Percentiles rank a stretch among this genome's conserved stretches.
Conservation (phyloP, 1,284 basidiomycete species). For the Melampsora larici-populina region DNA sequence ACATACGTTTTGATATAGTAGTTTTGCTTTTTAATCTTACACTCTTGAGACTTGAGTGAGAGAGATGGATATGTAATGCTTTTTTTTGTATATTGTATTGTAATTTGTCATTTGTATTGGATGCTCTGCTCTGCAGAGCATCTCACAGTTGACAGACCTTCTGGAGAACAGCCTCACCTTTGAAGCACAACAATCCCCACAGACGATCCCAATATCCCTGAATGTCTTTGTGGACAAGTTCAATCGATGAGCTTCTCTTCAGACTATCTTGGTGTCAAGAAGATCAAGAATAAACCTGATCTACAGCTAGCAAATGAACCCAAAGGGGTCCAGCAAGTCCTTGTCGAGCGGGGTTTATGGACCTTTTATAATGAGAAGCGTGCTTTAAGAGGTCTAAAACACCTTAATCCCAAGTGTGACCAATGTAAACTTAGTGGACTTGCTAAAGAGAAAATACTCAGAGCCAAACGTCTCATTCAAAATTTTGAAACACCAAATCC, state of each 20-base stretch:
- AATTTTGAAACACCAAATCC: not conserved
- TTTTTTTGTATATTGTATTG: not conserved
- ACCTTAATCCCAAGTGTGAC: not conserved
- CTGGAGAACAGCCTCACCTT: conserved; percentile 8
- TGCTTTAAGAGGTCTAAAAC: not conserved
- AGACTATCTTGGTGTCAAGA: not conserved
- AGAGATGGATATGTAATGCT: not conserved
- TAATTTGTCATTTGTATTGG: not conserved
- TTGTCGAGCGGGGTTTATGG: not conserved
- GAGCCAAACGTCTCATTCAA: not conserved
- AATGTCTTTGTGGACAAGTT: not conserved
- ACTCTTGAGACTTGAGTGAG: too few relatives aligned
- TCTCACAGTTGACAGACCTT: not conserved
- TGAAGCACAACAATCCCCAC: conserved; percentile 3
- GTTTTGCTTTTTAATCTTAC: too few relatives aligned
- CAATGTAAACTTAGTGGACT: not conserved
- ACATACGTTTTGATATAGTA: too few relatives aligned
- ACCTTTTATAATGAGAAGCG: not conserved
- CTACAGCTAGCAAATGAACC: not conserved
- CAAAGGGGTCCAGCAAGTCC: conserved; percentile 15
- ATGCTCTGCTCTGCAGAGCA: too few relatives aligned
- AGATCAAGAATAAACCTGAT: not conserved
- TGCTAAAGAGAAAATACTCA: not conserved
- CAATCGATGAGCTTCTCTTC: not conserved
- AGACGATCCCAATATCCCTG: conserved; percentile 8